These are phyloP conservation scores for Zanthoxylum bungeanum DNA, from an alignment of 345 rosid genomes.

Conservation along the genomic window DNA sequence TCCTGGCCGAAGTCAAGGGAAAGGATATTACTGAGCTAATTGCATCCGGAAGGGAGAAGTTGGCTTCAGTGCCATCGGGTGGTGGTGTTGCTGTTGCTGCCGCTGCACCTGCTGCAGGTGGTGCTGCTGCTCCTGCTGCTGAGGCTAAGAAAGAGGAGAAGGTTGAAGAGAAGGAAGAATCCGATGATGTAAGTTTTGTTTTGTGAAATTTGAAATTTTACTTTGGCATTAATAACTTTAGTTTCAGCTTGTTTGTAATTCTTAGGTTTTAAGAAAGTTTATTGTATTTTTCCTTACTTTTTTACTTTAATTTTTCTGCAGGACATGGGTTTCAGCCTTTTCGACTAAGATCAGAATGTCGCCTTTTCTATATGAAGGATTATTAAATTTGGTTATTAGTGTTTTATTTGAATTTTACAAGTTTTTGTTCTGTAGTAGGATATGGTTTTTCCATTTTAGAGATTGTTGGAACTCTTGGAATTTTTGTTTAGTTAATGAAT, in stretches of 20 bases:
- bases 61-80: conserved; percentile 72
- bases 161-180: conserved; percentile 76
- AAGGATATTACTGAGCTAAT: conserved; percentile 66
- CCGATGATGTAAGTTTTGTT: conserved; percentile 55
- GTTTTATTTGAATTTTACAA: conserved; percentile 13
- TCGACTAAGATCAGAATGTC: conserved; percentile 36
- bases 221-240: neutral
- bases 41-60: conserved; percentile 71
- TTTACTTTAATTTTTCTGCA: conserved; percentile 25
- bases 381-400: neutral
- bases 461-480: conserved; percentile 7
- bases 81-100: conserved; percentile 51
- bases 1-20: conserved; percentile 49
- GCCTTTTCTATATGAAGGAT: conserved; percentile 7
- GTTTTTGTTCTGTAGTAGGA: conserved; percentile 26
- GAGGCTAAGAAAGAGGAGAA: conserved; percentile 70
- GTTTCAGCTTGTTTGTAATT: no score
- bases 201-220: neutral
- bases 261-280: neutral
- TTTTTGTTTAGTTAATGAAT: conserved; percentile 24
- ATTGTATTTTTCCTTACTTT: neutral
- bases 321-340: conserved; percentile 88
- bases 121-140: conserved; percentile 46
- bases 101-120: conserved; percentile 34
- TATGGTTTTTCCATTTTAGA: conserved; percentile 15